Evolutionary conservation across 73 alveolate genomes (phyloP), one percentile per base, ranked within the genome.

Genomic region (Paramecium sexaurelia): DNA sequence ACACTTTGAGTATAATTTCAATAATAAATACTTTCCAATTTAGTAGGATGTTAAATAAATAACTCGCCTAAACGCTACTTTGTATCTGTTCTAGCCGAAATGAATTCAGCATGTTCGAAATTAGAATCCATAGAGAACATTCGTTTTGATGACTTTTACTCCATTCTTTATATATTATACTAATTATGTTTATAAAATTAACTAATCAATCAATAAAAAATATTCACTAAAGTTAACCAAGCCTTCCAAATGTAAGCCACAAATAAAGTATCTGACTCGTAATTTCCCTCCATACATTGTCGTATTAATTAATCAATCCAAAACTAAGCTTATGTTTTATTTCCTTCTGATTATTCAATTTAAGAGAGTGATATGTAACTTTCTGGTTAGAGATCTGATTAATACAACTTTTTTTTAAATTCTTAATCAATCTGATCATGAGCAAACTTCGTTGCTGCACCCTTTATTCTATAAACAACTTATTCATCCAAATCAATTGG

Each of bases 61-160:
- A 78, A 33, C 20, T 78, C 90, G 8, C 90, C 90, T 10, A 78
- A 41, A 10, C 73, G 32, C 55, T 78, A 43, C 22, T 39, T 78
- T 2, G 90, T 78, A 15, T 78, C 90, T 1, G 90, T 78, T 41
- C 55, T 19, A 40, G 90, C 43, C 3, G 90, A 78, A 45, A 78
- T 78, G 71, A 78, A 78, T 43, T 78, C 90, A 22, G 90, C 90
- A 17, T 24, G 27, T 45, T 78, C 90, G 41, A 78, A 78, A 43
- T 61, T 61, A 22, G 7, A 3, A 61, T 61, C 83, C 83, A 61
- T 26, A 11, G 45, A 8, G 7, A 61, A 2, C 39, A 61, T 29
- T 61, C 83, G 39, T 61, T 32, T 61, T 10, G 83, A 61, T 26
- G 83, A 0, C 26, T 61, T 61, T 29, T 26, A 27, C 2, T 61